phyloP scores from a whole-genome alignment of 163 green algal genomes.

The Chlamydomonas reinhardtii region DNA sequence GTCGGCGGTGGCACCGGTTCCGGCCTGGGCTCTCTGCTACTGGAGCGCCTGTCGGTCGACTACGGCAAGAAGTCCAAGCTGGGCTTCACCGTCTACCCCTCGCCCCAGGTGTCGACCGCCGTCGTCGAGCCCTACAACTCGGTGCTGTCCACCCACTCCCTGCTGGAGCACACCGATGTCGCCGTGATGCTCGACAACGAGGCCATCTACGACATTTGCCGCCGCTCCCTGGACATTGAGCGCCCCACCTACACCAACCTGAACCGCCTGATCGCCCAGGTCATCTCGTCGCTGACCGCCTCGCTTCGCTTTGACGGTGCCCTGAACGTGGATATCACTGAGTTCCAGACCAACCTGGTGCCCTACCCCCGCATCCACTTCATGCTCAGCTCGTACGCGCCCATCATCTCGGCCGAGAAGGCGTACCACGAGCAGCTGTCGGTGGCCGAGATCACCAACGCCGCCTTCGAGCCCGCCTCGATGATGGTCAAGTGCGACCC shows the following conservation, averaged over 20 bases:
- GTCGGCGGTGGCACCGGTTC: slow-evolving; percentile 98
- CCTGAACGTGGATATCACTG: slow-evolving; percentile 99
- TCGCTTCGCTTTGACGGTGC: slow-evolving; percentile 98
- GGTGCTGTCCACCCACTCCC: slow-evolving; percentile 98
- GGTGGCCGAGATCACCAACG: slow-evolving; percentile 99
- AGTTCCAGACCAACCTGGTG: slow-evolving; percentile 99
- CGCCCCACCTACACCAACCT: slow-evolving; percentile 99
- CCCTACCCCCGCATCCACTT: slow-evolving; percentile 99
- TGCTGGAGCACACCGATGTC: slow-evolving; percentile 99
- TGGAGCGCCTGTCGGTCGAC: slow-evolving; percentile 89
- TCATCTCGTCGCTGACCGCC: slow-evolving; percentile 98
- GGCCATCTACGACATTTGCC: slow-evolving; percentile 97
- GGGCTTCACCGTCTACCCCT: slow-evolving; percentile 98
- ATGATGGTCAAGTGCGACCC: slow-evolving; percentile 99
- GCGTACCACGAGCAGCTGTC: slow-evolving; percentile 99
- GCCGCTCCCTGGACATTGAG: slow-evolving; percentile 98
- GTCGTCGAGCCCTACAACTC: slow-evolving; percentile 99
- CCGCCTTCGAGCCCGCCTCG: slow-evolving; percentile 95
- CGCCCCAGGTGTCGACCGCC: slow-evolving; percentile 97
- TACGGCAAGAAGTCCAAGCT: slow-evolving; percentile 99
- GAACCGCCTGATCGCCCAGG: slow-evolving; percentile 94
- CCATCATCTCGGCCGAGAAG: slow-evolving; percentile 99
- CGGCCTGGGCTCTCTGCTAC: slow-evolving; percentile 92
- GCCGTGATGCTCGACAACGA: slow-evolving; percentile 99
- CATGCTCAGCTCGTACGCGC: slow-evolving; percentile 98